These are phyloP conservation scores for Protea cynaroides DNA, from an alignment of 164 flowering plant genomes.

Conservation along the genomic window DNA sequence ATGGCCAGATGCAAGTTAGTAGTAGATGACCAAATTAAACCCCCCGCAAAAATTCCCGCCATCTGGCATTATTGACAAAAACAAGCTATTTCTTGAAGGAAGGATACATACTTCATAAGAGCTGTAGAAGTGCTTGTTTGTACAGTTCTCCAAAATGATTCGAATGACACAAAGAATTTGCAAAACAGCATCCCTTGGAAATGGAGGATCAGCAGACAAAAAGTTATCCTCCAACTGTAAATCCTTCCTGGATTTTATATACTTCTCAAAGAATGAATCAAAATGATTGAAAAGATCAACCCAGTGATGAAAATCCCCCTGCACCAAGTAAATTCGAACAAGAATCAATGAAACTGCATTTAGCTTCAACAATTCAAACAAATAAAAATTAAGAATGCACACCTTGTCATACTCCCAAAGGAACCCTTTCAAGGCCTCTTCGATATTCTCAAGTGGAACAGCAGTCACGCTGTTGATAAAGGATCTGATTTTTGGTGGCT, in stretches of 20 bases:
- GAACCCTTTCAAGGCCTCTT: conserved; percentile 61
- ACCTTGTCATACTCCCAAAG: conserved; percentile 95
- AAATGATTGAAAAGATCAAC: conserved; percentile 88
- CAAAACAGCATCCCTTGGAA: conserved; percentile 79
- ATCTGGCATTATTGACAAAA: neutral
- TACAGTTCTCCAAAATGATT: conserved; percentile 83
- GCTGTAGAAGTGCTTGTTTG: conserved; percentile 82
- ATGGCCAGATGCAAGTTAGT: neutral
- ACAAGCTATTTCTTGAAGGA: neutral
- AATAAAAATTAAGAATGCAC: neutral
- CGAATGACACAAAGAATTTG: conserved; percentile 83
- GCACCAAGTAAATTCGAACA: conserved; percentile 17
- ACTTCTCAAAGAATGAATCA: conserved; percentile 86
- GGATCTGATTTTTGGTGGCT: conserved; percentile 87
- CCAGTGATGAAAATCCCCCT: conserved; percentile 99
- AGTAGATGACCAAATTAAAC: neutral
- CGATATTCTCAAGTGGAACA: conserved; percentile 77
- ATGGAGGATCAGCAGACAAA: conserved; percentile 74
- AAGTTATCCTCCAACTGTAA: conserved; percentile 69
- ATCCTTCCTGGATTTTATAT: conserved; percentile 76
- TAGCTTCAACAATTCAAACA: neutral
- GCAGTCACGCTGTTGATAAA: conserved; percentile 64
- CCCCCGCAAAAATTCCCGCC: neutral
- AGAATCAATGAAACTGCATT: conserved; percentile 7
- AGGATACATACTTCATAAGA: conserved; percentile 64